Conservation (phyloP, 768 basidiomycete species). For the Mycena maculata region DNA sequence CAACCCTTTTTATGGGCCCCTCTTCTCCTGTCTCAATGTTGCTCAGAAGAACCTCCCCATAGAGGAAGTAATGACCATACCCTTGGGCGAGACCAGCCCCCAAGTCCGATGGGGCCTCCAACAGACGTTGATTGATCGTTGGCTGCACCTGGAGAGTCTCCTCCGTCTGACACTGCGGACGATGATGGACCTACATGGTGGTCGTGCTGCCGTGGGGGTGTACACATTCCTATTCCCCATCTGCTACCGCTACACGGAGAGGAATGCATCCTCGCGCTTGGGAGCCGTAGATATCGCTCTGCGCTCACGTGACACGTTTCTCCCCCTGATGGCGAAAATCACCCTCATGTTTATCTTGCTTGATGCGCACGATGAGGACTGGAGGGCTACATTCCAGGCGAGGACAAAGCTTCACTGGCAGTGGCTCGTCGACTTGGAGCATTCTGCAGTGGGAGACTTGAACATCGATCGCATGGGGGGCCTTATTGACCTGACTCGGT, state of each 20-base stretch:
- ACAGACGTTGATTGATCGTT: constrained; percentile 19
- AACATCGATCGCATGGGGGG: constrained; percentile 29
- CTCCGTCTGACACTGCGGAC: constrained; percentile 21
- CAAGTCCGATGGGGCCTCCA: constrained; percentile 25
- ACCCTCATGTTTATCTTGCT: constrained; percentile 26
- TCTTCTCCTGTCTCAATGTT: constrained; percentile 28
- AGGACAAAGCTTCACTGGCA: constrained; percentile 17
- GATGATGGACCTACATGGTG: constrained; percentile 19
- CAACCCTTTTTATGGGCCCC: constrained; percentile 24
- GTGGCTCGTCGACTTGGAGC: constrained; percentile 27
- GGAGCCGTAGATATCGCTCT: constrained; percentile 17
- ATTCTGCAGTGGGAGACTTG: constrained; percentile 26
- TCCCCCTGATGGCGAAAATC: constrained; percentile 26
- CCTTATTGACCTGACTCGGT: constrained; percentile 27
- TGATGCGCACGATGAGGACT: constrained; percentile 17
- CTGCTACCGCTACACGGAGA: constrained; percentile 22
- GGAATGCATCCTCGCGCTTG: constrained; percentile 10
- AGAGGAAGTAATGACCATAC: background rate
- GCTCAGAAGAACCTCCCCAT: constrained; percentile 17
- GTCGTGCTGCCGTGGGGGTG: constrained; percentile 19
- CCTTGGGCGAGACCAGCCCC: background rate
- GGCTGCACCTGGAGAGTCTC: constrained; percentile 27
- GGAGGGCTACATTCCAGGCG: constrained; percentile 12
- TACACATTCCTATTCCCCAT: constrained; percentile 16
- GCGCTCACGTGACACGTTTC: constrained; percentile 29